phyloP scores from a whole-genome alignment of 2,329 filamentous ascomycete genomes.

The Massarina eburnea region DNA sequence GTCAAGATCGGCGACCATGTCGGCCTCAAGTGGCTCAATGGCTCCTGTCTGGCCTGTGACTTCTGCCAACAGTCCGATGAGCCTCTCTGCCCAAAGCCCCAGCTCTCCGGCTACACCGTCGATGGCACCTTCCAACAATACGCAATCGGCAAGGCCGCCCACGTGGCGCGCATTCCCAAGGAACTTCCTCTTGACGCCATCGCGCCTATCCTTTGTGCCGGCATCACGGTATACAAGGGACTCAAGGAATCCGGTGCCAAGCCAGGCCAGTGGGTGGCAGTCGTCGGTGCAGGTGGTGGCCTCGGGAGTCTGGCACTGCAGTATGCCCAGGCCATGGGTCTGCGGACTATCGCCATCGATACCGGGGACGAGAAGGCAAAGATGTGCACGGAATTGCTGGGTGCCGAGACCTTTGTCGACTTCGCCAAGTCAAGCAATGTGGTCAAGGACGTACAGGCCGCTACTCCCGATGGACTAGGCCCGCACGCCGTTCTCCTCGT shows the following conservation, averaged over 20 bases:
- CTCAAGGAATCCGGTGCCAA: constrained; percentile 77
- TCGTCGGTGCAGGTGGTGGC: constrained; percentile 84
- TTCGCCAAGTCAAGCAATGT: constrained; percentile 76
- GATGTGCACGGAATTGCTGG: constrained; percentile 68
- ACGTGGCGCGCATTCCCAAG: constrained; percentile 81
- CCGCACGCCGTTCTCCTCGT: constrained; percentile 86
- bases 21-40: constrained; percentile 91
- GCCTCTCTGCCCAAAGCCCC: constrained; percentile 74
- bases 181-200: constrained; percentile 74
- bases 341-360: constrained; percentile 80
- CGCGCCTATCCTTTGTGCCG: constrained; percentile 79
- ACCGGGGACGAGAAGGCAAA: constrained; percentile 77
- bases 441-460: constrained; percentile 79
- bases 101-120: constrained; percentile 87
- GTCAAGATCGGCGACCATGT: constrained; percentile 81
- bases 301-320: constrained; percentile 79
- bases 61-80: constrained; percentile 84
- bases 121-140: constrained; percentile 95
- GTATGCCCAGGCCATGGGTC: constrained; percentile 89
- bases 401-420: constrained; percentile 75
- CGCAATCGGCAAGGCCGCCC: constrained; percentile 80
- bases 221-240: constrained; percentile 89
- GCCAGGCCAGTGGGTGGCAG: constrained; percentile 76
- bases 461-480: constrained; percentile 77
- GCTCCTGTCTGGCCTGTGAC: constrained; percentile 77